These are phyloP conservation scores for Diaporthe destruens DNA, from an alignment of 2,329 filamentous ascomycete genomes.

Conservation along the genomic window DNA sequence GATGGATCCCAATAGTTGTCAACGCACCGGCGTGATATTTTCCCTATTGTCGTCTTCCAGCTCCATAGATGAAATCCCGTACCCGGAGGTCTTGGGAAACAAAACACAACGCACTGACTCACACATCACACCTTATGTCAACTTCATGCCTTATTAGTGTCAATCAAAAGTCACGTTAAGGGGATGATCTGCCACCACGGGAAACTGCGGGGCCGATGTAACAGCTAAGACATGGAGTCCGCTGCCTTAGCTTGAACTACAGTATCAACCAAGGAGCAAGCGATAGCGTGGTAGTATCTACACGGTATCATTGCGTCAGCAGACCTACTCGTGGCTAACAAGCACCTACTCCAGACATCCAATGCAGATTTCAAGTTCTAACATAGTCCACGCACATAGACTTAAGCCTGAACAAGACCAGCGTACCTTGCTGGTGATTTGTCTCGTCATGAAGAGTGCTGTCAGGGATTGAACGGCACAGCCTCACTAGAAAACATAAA, in stretches of 20 bases:
- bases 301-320: too few relatives aligned
- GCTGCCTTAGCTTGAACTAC: neutral
- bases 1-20: too few relatives aligned
- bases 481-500: too few relatives aligned
- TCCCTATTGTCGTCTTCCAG: neutral
- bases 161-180: neutral
- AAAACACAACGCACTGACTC: conserved; percentile 8
- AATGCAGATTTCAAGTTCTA: neutral
- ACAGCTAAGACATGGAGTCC: neutral
- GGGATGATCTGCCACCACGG: neutral
- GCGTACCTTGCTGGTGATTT: neutral
- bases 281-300: too few relatives aligned
- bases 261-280: too few relatives aligned
- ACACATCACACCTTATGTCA: neutral
- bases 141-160: conserved; percentile 26
- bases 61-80: neutral
- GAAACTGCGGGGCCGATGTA: neutral
- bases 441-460: neutral
- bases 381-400: neutral
- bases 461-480: too few relatives aligned
- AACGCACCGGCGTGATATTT: too few relatives aligned
- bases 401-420: neutral
- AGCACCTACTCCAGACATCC: neutral
- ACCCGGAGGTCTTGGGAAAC: conserved; percentile 4
- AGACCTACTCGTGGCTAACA: neutral